These are phyloP conservation scores for Solanum hybrid DNA, from an alignment of 305 asterid species.

Conservation along the genomic window DNA sequence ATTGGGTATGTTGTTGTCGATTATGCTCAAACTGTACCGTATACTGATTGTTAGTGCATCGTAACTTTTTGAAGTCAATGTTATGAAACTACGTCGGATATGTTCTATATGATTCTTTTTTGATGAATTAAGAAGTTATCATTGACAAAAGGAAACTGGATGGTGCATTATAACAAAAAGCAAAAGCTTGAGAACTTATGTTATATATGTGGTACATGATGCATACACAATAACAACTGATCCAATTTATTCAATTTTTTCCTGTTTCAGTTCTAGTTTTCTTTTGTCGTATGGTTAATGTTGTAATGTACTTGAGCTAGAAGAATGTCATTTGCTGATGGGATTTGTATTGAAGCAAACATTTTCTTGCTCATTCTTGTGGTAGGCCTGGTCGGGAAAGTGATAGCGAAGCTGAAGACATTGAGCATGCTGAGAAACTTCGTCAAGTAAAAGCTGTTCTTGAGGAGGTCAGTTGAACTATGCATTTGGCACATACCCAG, in stretches of 20 bases:
- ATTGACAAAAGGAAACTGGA: background rate
- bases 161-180: background rate
- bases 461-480: constrained; percentile 67
- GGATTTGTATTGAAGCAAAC: constrained; percentile 2
- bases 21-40: background rate
- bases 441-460: constrained; percentile 99
- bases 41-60: background rate
- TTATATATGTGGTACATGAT: background rate
- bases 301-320: background rate
- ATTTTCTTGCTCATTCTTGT: constrained; percentile 11
- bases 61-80: background rate
- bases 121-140: background rate
- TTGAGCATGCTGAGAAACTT: constrained; percentile 98
- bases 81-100: background rate
- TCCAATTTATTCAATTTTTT: background rate
- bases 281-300: background rate
- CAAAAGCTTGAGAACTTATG: background rate
- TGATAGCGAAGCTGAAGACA: constrained; percentile 96
- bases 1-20: background rate
- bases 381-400: constrained; percentile 82
- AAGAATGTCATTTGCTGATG: background rate
- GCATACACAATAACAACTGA: background rate
- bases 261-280: background rate
- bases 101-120: background rate
- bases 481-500: background rate